Evolutionary conservation across 2,329 filamentous ascomycete species (phyloP).

Genomic region (Sporothrix brasiliensis): DNA sequence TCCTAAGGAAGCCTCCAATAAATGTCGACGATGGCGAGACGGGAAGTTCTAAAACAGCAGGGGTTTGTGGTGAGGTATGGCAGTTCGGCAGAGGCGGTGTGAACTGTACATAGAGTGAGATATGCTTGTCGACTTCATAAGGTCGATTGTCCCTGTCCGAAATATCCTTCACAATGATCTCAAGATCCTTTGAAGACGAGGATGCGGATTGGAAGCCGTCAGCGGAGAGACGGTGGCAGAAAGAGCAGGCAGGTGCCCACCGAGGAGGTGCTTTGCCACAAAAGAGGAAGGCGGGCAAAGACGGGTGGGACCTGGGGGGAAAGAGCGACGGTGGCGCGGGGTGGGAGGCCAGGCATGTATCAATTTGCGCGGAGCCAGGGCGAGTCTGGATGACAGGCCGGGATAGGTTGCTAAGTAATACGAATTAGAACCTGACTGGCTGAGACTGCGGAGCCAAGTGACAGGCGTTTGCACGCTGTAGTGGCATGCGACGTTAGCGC

Average conservation of each 20-base stretch:
- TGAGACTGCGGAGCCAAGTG: neutral
- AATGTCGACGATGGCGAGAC: neutral
- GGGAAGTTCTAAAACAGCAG: neutral
- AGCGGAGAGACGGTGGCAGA: slow-evolving; percentile 15
- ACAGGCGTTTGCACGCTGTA: slow-evolving; percentile 17
- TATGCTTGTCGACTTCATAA: neutral
- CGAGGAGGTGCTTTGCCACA: neutral
- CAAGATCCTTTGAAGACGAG: neutral
- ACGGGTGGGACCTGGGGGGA: slow-evolving; percentile 7
- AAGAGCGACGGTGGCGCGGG: slow-evolving; percentile 1
- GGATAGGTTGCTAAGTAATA: too few species aligned
- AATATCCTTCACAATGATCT: neutral
- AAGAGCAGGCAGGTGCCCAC: neutral
- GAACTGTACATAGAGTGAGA: neutral
- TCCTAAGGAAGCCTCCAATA: neutral
- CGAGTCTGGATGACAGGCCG: neutral
- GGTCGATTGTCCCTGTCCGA: neutral
- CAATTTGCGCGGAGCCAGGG: neutral
- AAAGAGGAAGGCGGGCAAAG: slow-evolving; percentile 27
- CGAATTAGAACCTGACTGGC: neutral
- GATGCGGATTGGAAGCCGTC: neutral
- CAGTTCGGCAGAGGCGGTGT: neutral
- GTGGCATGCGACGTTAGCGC: slow-evolving; percentile 17
- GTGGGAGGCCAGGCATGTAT: neutral
- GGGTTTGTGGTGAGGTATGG: neutral